Evolutionary conservation across 768 basidiomycete genomes (phyloP).

Genomic region (Chiua virens): DNA sequence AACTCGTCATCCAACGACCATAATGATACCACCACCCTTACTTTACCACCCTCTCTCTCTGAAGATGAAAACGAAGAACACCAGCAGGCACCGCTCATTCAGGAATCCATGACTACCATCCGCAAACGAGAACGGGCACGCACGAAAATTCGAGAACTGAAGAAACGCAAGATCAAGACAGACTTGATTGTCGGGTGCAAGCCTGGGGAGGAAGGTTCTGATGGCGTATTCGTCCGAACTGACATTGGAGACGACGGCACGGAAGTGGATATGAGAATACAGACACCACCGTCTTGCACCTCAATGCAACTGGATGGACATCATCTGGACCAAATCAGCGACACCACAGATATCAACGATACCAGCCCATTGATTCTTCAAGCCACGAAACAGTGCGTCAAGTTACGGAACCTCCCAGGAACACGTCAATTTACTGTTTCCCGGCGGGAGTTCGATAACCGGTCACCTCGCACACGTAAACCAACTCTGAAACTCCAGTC

Average conservation of each 20-base stretch:
- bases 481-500: conserved; percentile 31
- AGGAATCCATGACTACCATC: conserved; percentile 13
- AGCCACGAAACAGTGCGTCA: conserved; percentile 1
- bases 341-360: conserved; percentile 17
- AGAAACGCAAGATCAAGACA: conserved; percentile 47
- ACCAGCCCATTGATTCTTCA: neutral
- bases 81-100: conserved; percentile 8
- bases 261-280: conserved; percentile 55
- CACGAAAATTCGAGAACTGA: conserved; percentile 55
- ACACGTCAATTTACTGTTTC: conserved; percentile 3
- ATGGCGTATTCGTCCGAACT: conserved; percentile 52
- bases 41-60: conserved; percentile 26
- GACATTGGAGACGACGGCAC: conserved; percentile 62
- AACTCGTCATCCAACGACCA: conserved; percentile 23
- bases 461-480: conserved; percentile 28
- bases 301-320: conserved; percentile 15
- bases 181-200: conserved; percentile 34
- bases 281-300: conserved; percentile 26
- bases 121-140: conserved; percentile 44
- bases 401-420: neutral
- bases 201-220: conserved; percentile 27
- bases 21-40: conserved; percentile 19
- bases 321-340: conserved; percentile 3
- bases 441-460: conserved; percentile 8
- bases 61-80: conserved; percentile 34